Evolutionary conservation across 805 yeast genomes (phyloP).

Genomic region (Wickerhamomyces mucosus): DNA sequence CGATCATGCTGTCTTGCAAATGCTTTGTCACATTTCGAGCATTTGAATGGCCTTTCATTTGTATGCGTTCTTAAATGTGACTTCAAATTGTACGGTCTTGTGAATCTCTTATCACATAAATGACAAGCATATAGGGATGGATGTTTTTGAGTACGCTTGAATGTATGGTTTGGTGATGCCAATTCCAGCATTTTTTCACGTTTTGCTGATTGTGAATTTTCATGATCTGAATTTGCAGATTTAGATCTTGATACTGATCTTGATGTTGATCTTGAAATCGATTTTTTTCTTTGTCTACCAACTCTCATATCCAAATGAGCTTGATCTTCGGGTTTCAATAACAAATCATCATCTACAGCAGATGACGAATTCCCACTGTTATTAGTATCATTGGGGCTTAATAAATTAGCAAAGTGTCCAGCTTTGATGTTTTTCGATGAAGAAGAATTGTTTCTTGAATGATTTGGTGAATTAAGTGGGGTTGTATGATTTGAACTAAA

Average conservation of each 20-base stretch:
- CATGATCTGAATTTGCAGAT: slow-evolving; percentile 15
- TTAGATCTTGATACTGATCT: slow-evolving; percentile 20
- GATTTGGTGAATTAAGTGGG: slow-evolving; percentile 25
- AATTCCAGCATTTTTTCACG: slow-evolving; percentile 54
- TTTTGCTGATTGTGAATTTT: slow-evolving; percentile 22
- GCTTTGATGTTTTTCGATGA: slow-evolving; percentile 17
- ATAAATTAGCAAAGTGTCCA: slow-evolving; percentile 10
- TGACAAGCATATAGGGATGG: slow-evolving; percentile 73
- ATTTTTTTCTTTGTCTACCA: slow-evolving; percentile 31
- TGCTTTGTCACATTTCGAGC: slow-evolving; percentile 69
- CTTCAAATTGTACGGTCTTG: slow-evolving; percentile 87
- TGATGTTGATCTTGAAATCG: slow-evolving; percentile 21
- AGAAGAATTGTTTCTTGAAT: slow-evolving; percentile 24
- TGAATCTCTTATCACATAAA: slow-evolving; percentile 77
- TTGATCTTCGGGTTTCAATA: slow-evolving; percentile 11
- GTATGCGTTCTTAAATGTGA: slow-evolving; percentile 90
- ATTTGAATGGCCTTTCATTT: slow-evolving; percentile 68
- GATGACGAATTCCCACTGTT: slow-evolving; percentile 1
- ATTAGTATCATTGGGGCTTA: slow-evolving; percentile 3
- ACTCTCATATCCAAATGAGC: slow-evolving; percentile 13
- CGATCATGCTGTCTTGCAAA: slow-evolving; percentile 75
- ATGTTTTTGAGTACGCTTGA: slow-evolving; percentile 55
- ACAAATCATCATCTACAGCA: slow-evolving; percentile 6
- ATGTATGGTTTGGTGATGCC: slow-evolving; percentile 46
- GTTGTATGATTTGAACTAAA: slow-evolving; percentile 36